A percentile compares a stretch with the other conserved stretches of the same genome.
Conservation (phyloP, 2,329 filamentous ascomycete species). For the Fusarium pininemorale region DNA sequence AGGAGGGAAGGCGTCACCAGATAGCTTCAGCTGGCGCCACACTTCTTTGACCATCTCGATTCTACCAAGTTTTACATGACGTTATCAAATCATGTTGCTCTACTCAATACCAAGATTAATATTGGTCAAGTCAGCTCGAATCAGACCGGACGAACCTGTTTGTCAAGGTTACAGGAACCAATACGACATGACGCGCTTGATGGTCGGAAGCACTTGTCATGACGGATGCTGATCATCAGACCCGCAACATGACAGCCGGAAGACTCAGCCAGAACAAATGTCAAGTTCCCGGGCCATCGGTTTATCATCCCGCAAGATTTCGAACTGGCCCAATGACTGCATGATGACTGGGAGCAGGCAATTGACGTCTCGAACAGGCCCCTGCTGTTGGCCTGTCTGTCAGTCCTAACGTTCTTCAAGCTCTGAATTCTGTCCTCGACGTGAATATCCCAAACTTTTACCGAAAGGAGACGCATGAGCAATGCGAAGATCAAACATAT, state of each 20-base stretch:
- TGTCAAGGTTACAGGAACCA: neutral
- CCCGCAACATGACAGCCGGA: conserved; percentile 8
- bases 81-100: conserved; percentile 9
- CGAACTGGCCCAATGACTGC: neutral
- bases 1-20: conserved; percentile 25
- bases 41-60: conserved; percentile 13
- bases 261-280: conserved; percentile 1
- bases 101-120: neutral
- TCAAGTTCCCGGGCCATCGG: conserved; percentile 1
- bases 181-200: neutral
- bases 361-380: neutral
- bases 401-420: neutral
- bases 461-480: neutral
- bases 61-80: neutral
- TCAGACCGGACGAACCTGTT: neutral
- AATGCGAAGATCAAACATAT: neutral
- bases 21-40: conserved; percentile 18
- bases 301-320: neutral
- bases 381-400: neutral
- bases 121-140: neutral
- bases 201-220: neutral
- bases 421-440: no score
- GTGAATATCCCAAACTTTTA: neutral
- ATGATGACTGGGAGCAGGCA: neutral
- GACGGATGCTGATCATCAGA: conserved; percentile 22